phyloP scores from a whole-genome alignment of 1,284 basidiomycete species.

The Sphaerobolus stellatus region DNA sequence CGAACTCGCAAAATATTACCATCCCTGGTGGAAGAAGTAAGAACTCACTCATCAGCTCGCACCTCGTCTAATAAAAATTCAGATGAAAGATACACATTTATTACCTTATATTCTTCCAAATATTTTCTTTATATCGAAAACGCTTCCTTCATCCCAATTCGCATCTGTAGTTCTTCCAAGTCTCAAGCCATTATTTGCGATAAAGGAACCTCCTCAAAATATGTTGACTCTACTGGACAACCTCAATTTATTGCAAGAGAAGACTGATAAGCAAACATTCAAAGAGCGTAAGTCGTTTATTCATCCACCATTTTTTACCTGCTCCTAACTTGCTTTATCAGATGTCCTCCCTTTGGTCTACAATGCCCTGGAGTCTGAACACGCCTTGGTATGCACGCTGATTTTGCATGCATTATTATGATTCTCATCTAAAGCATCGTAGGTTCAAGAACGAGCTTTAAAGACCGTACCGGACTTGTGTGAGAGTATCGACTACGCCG shows the following conservation, averaged over 20 bases:
- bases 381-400: slow-evolving; percentile 57
- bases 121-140: slow-evolving; percentile 88
- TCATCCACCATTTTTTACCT: slow-evolving; percentile 6
- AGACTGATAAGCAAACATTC: slow-evolving; percentile 86
- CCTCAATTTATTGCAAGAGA: slow-evolving; percentile 82
- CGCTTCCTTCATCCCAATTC: slow-evolving; percentile 81
- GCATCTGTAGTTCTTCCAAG: slow-evolving; percentile 79
- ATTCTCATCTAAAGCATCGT: slow-evolving; percentile 15
- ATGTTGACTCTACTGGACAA: slow-evolving; percentile 93
- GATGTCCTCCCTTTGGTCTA: slow-evolving; percentile 95
- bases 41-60: slow-evolving; percentile 2
- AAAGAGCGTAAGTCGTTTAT: slow-evolving; percentile 71
- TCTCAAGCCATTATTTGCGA: slow-evolving; percentile 84
- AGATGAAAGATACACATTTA: slow-evolving; percentile 93
- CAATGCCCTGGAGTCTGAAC: slow-evolving; percentile 91
- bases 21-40: slow-evolving; percentile 87
- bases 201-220: slow-evolving; percentile 97
- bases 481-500: slow-evolving; percentile 91
- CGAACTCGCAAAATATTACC: slow-evolving; percentile 91
- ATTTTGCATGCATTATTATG: background rate
- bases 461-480: slow-evolving; percentile 84
- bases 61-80: slow-evolving; percentile 1
- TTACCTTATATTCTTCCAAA: slow-evolving; percentile 97
- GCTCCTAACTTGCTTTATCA: slow-evolving; percentile 31
- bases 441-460: slow-evolving; percentile 92